phyloP scores from a whole-genome alignment of 129 eudicot genomes.

The Ambrosia trifida region DNA sequence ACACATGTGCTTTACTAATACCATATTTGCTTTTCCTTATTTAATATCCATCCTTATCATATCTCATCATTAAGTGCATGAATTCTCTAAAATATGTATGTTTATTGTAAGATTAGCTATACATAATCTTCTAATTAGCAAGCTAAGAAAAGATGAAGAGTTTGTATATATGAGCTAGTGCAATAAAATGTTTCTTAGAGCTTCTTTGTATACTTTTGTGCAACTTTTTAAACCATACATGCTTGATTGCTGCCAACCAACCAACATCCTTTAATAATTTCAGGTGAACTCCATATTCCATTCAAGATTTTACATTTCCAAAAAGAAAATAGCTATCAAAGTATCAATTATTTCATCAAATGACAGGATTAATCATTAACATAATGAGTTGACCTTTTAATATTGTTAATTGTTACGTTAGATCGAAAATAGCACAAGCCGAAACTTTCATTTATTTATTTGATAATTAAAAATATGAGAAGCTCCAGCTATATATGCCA shows the following conservation, averaged over 20 bases:
- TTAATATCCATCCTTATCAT: conserved; percentile 15
- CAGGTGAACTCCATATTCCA: conserved; percentile 25
- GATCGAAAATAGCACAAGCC: too few species aligned
- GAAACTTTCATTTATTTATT: conserved; percentile 4
- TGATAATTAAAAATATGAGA: conserved; percentile 19
- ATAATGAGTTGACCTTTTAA: conserved; percentile 15
- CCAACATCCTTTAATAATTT: conserved; percentile 17
- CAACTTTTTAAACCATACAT: conserved; percentile 16
- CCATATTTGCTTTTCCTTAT: not conserved
- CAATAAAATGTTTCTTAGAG: conserved; percentile 7
- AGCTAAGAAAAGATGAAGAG: not conserved
- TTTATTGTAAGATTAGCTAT: conserved; percentile 24
- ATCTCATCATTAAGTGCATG: conserved; percentile 42
- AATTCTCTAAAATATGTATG: conserved; percentile 9
- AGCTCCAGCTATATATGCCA: conserved; percentile 30
- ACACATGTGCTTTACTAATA: conserved; percentile 8
- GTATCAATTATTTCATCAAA: conserved; percentile 8
- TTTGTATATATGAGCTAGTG: not conserved
- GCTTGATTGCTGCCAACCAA: conserved; percentile 30
- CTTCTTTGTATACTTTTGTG: conserved; percentile 23
- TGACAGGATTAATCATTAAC: conserved; percentile 5
- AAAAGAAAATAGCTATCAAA: conserved; percentile 4
- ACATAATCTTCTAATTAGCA: conserved; percentile 10
- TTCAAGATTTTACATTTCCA: not conserved
- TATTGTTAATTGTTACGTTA: conserved; percentile 3